Evolutionary conservation across 2,329 filamentous ascomycete genomes (phyloP).

Genomic region (Colletotrichum tamarilloi): DNA sequence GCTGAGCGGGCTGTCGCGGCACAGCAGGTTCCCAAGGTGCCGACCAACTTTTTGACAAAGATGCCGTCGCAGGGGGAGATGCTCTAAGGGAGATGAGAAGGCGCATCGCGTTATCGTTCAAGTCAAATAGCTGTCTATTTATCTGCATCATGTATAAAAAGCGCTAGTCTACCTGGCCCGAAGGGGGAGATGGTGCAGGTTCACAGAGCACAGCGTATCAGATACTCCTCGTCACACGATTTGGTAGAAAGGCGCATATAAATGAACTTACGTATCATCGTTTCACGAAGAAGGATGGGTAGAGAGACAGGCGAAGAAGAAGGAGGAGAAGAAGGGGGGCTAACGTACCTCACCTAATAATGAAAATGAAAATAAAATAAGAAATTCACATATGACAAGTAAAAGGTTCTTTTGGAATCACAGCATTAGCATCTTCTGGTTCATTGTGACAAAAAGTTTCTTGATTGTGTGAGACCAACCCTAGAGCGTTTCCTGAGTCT

Average conservation of each 20-base stretch:
- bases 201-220: neutral
- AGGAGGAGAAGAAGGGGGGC: neutral
- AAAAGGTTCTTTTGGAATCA: conserved; percentile 18
- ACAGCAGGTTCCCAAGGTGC: conserved; percentile 55
- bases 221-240: neutral
- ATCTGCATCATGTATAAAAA: neutral
- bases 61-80: conserved; percentile 50
- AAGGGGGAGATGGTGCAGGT: neutral
- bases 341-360: conserved; percentile 29
- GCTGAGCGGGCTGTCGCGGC: conserved; percentile 47
- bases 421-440: conserved; percentile 32
- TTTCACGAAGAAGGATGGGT: conserved; percentile 25
- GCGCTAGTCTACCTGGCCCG: neutral
- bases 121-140: neutral
- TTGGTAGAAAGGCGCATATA: conserved; percentile 18
- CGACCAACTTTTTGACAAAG: conserved; percentile 46
- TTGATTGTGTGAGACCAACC: conserved; percentile 43
- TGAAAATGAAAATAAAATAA: conserved; percentile 1
- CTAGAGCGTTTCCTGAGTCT: conserved; percentile 27
- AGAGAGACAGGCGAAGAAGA: conserved; percentile 10
- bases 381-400: conserved; percentile 1
- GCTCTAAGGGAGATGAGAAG: conserved; percentile 39
- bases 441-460: conserved; percentile 5
- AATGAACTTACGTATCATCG: conserved; percentile 28
- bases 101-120: neutral